Evolutionary conservation across 139 green algal genomes (phyloP), one percentile per base, ranked within the genome.

Genomic region (Coelastrella sp.): DNA sequence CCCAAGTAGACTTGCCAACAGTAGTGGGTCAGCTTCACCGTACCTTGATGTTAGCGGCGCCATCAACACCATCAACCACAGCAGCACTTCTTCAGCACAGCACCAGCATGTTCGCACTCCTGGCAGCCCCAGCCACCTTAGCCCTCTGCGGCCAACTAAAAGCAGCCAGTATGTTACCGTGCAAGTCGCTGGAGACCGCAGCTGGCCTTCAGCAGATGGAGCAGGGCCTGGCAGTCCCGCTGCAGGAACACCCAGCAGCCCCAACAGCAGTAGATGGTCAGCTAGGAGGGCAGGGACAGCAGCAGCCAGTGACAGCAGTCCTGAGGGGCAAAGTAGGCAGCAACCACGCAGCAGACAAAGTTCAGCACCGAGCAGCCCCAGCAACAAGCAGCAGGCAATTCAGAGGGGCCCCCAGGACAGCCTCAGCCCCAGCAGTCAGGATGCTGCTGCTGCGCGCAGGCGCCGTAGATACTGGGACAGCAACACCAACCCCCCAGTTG

Each of bases 41-140:
- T 87, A 87, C 65, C 64, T 87, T 4, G 65, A 87, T 79, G 65
- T 87, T 32, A 87, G 23, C 82, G 65, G 22, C 3, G 17, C 65
- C 5, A 64, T 78, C 14, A 61, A 19, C 11, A 16, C 32, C 3
- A 61, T 78, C 82, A 78, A 20, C 65, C 71, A 5, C 81, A 75
- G 22, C 81, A 85, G 11, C n/a, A 68, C 56, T 8, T 54, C 6
- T 22, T 16, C 77, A 61, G 32, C 47, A 23, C 60, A 58, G 80
- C 80, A 86, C n/a, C n/a, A 74, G 19, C 23, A 19, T 56, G 32
- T 7, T 58, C 59, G 23, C 59, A 75, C 59, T 19, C 58, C 79
- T 86, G 47, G 58, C 19, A 74, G 80, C 59, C n/a, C n/a, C 20
- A 60, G 59, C 4, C 61, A n/a, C 22, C 74, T n/a, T n/a, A 86